phyloP scores from a whole-genome alignment of 495 filamentous ascomycete species.

The Parachaetomium inaequale region DNA sequence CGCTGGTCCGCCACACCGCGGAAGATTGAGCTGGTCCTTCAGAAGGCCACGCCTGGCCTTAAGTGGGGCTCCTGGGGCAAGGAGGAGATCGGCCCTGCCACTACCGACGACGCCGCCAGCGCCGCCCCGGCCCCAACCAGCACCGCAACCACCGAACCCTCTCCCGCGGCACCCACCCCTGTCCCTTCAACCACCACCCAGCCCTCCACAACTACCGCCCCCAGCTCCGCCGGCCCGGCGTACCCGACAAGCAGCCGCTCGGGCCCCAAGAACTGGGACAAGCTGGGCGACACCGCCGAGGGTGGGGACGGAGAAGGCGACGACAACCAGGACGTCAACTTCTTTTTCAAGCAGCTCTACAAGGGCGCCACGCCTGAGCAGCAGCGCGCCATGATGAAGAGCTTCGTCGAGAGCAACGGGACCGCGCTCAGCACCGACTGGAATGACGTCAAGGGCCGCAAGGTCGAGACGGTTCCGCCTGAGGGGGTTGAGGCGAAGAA shows the following conservation, averaged over 20 bases:
- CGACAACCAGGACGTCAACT: constrained; percentile 67
- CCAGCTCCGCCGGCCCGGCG: constrained; percentile 42
- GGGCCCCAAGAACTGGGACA: constrained; percentile 92
- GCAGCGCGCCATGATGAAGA: constrained; percentile 94
- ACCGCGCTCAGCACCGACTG: constrained; percentile 93
- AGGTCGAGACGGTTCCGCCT: constrained; percentile 69
- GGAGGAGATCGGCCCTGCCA: constrained; percentile 23
- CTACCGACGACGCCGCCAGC: background rate
- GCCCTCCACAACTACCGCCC: background rate
- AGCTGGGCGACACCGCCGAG: constrained; percentile 51
- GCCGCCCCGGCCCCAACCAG: background rate
- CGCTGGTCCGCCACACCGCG: constrained; percentile 64
- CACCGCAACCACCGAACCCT: background rate
- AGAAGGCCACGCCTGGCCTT: constrained; percentile 60
- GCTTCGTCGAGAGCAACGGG: constrained; percentile 87
- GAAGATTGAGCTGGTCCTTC: constrained; percentile 80
- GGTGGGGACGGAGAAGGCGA: constrained; percentile 45
- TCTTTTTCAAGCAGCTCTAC: constrained; percentile 91
- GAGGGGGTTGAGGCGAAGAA: constrained; percentile 73
- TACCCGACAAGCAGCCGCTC: constrained; percentile 87
- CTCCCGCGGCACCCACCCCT: background rate
- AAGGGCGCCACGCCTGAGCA: constrained; percentile 74
- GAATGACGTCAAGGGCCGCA: constrained; percentile 72
- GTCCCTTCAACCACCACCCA: background rate
- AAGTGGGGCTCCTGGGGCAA: constrained; percentile 65